Percentiles rank a stretch among this genome's conserved stretches.
phyloP scores from a whole-genome alignment of 805 yeast species.

The Starmerella asiatica region DNA sequence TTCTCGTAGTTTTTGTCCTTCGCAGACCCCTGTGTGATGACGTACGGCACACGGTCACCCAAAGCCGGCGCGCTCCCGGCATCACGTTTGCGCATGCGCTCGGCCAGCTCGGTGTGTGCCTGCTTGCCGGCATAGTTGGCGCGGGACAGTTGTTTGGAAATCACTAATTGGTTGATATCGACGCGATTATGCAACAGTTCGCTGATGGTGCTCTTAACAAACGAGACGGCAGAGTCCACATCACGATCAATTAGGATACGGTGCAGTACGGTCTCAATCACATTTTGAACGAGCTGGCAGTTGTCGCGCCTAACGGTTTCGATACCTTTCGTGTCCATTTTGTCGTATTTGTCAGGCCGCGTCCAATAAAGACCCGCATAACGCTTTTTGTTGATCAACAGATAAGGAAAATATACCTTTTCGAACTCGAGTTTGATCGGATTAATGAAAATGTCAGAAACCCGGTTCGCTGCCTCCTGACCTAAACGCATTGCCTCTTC shows the following conservation, averaged over 20 bases:
- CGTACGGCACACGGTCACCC: slow-evolving; percentile 98
- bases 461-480: slow-evolving; percentile 83
- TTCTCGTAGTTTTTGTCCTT: slow-evolving; percentile 81
- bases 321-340: slow-evolving; percentile 96
- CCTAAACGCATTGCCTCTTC: slow-evolving; percentile 82
- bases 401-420: slow-evolving; percentile 88
- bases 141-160: slow-evolving; percentile 78
- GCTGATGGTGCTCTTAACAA: slow-evolving; percentile 76
- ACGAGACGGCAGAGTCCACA: slow-evolving; percentile 69
- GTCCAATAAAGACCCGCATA: slow-evolving; percentile 98
- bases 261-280: slow-evolving; percentile 79
- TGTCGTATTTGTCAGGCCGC: slow-evolving; percentile 76
- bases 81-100: slow-evolving; percentile 90
- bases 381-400: slow-evolving; percentile 87
- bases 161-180: slow-evolving; percentile 85
- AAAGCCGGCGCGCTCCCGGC: slow-evolving; percentile 93
- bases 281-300: slow-evolving; percentile 86
- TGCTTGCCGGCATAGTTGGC: slow-evolving; percentile 92
- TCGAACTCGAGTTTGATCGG: slow-evolving; percentile 95
- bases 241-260: slow-evolving; percentile 76
- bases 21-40: slow-evolving; percentile 68
- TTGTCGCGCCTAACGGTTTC: slow-evolving; percentile 98
- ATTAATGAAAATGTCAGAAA: slow-evolving; percentile 58
- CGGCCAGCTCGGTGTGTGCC: slow-evolving; percentile 94
- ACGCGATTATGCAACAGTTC: slow-evolving; percentile 81